These are phyloP conservation scores for Talaromyces sp. DNA, from an alignment of 2,329 filamentous ascomycete species.

Conservation along the genomic window DNA sequence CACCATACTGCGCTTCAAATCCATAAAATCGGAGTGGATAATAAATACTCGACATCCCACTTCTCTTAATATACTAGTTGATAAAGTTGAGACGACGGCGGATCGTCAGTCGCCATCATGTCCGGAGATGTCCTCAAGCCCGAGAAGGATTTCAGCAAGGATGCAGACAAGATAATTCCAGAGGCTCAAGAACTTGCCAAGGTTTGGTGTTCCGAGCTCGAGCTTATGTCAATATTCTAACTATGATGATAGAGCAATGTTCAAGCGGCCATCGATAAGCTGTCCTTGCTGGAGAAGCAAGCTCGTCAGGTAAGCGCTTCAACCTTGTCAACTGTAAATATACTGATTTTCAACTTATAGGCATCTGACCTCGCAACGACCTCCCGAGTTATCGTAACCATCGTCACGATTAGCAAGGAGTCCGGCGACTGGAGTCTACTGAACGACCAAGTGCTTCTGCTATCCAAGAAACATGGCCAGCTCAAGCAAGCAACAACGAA, in stretches of 20 bases:
- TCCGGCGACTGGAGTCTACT: slow-evolving; percentile 87
- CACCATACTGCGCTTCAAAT: neutral
- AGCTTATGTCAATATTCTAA: neutral
- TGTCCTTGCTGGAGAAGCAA: slow-evolving; percentile 88
- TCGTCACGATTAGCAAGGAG: slow-evolving; percentile 92
- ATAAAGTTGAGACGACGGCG: slow-evolving; percentile 12
- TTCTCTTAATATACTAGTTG: neutral
- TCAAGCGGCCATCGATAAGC: slow-evolving; percentile 86
- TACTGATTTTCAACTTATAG: slow-evolving; percentile 41
- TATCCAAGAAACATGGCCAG: slow-evolving; percentile 99
- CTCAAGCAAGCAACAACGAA: slow-evolving; percentile 98
- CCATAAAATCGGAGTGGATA: neutral
- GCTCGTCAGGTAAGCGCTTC: slow-evolving; percentile 69
- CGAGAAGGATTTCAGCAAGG: slow-evolving; percentile 98
- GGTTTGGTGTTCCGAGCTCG: slow-evolving; percentile 45
- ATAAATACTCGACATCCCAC: neutral
- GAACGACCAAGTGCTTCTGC: slow-evolving; percentile 90
- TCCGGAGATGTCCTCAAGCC: slow-evolving; percentile 79
- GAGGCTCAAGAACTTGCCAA: slow-evolving; percentile 86
- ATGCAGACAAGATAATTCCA: slow-evolving; percentile 84
- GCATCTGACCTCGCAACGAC: slow-evolving; percentile 94
- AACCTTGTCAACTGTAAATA: slow-evolving; percentile 8
- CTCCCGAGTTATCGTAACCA: slow-evolving; percentile 76
- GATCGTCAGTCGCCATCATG: slow-evolving; percentile 53
- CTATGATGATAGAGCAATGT: slow-evolving; percentile 53